These are phyloP conservation scores for Ustilago loliicola DNA, from an alignment of 1,284 basidiomycete genomes.

Conservation along the genomic window DNA sequence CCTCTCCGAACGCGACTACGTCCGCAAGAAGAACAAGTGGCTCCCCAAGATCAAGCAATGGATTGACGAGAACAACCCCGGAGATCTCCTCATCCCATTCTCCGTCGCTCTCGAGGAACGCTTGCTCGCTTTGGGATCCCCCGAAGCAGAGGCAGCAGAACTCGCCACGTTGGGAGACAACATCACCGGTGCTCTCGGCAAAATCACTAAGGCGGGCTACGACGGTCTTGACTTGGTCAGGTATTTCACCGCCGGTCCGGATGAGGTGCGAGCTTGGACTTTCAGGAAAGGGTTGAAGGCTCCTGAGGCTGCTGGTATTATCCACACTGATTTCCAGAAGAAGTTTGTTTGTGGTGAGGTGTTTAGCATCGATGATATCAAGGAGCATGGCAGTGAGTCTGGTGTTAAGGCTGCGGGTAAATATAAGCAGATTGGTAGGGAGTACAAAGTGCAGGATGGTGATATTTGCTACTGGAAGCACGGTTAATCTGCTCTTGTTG, in stretches of 20 bases:
- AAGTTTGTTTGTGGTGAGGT: constrained; percentile 99
- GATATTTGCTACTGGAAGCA: constrained; percentile 66
- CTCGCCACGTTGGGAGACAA: constrained; percentile 63
- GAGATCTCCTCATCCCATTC: constrained; percentile 96
- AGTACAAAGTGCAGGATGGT: constrained; percentile 78
- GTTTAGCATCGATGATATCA: constrained; percentile 91
- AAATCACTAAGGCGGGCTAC: constrained; percentile 69
- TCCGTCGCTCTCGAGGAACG: constrained; percentile 96
- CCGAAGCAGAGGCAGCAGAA: constrained; percentile 64
- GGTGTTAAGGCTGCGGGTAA: constrained; percentile 96
- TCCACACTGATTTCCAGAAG: constrained; percentile 94
- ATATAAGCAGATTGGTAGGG: constrained; percentile 94
- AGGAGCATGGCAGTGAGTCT: constrained; percentile 89
- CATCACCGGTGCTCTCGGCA: constrained; percentile 65
- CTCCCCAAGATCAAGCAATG: constrained; percentile 97
- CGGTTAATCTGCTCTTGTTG: constrained; percentile 17
- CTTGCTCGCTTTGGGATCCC: constrained; percentile 74
- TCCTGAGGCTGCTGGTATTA: constrained; percentile 97
- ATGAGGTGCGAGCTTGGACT: constrained; percentile 96
- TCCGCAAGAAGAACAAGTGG: constrained; percentile 99
- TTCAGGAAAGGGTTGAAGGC: constrained; percentile 94
- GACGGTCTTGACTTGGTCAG: constrained; percentile 66
- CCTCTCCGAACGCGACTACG: constrained; percentile 92
- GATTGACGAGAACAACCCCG: constrained; percentile 97
- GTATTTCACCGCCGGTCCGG: constrained; percentile 91